A percentile compares a stretch with the other conserved stretches of the same genome.
Evolutionary conservation across 2,329 filamentous ascomycete species (phyloP).

Genomic region (Xylaria sp.): DNA sequence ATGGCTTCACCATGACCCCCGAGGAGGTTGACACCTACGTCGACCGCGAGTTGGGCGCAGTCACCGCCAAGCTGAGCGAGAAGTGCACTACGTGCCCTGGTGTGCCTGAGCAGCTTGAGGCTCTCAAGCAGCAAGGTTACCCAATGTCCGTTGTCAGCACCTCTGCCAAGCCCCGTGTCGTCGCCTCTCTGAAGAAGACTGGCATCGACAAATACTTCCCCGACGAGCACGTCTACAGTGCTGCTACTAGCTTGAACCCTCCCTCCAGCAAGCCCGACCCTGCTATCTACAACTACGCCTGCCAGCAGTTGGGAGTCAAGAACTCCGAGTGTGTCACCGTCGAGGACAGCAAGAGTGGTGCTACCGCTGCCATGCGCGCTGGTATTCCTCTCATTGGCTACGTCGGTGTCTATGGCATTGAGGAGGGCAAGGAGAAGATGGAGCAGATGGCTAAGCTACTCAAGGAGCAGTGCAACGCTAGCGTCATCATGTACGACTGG

Average conservation of each 20-base stretch:
- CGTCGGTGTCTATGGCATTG: slow-evolving; percentile 66
- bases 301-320: slow-evolving; percentile 72
- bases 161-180: slow-evolving; percentile 74
- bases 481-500: slow-evolving; percentile 63
- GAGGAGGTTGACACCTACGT: slow-evolving; percentile 74
- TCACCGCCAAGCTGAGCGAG: slow-evolving; percentile 74
- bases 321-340: slow-evolving; percentile 74
- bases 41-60: slow-evolving; percentile 73
- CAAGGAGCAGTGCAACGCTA: slow-evolving; percentile 61
- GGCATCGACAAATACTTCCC: slow-evolving; percentile 76
- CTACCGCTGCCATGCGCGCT: slow-evolving; percentile 74
- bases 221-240: slow-evolving; percentile 74
- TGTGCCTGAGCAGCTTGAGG: slow-evolving; percentile 67
- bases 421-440: slow-evolving; percentile 60
- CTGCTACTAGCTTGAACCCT: slow-evolving; percentile 72
- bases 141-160: slow-evolving; percentile 76
- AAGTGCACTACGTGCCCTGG: slow-evolving; percentile 71
- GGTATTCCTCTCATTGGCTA: slow-evolving; percentile 78
- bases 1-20: slow-evolving; percentile 69
- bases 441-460: slow-evolving; percentile 67
- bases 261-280: slow-evolving; percentile 82
- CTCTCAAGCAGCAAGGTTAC: slow-evolving; percentile 69
- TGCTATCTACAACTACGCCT: slow-evolving; percentile 77
- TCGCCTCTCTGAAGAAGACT: slow-evolving; percentile 74
- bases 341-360: slow-evolving; percentile 79